Evolutionary conservation across 257 asterid species (phyloP).

Genomic region (Vinca minor): DNA sequence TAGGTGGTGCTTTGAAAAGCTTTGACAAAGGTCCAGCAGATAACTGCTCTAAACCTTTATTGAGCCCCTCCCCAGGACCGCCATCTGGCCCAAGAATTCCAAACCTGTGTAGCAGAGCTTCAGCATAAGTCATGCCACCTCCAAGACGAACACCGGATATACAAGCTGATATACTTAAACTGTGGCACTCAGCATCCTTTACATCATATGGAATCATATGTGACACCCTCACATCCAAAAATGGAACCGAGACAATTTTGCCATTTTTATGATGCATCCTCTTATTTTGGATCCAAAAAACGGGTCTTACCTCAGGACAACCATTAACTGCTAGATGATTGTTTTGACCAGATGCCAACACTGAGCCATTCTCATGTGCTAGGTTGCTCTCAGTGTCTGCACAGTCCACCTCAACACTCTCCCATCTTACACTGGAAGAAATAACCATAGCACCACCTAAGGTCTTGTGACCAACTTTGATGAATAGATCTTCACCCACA

Average conservation of each 20-base stretch:
- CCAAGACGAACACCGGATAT: slow-evolving; percentile 89
- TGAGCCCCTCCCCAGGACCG: slow-evolving; percentile 94
- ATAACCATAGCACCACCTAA: slow-evolving; percentile 92
- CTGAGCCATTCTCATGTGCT: slow-evolving; percentile 30
- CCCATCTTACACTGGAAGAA: slow-evolving; percentile 76
- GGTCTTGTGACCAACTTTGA: slow-evolving; percentile 76
- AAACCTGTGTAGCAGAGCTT: slow-evolving; percentile 83
- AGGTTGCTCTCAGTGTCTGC: slow-evolving; percentile 45
- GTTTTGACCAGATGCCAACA: slow-evolving; percentile 21
- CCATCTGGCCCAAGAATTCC: slow-evolving; percentile 97
- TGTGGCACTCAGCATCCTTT: slow-evolving; percentile 75
- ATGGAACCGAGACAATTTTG: slow-evolving; percentile 35
- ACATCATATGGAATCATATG: slow-evolving; percentile 83
- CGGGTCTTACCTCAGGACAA: slow-evolving; percentile 52
- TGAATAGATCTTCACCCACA: slow-evolving; percentile 54
- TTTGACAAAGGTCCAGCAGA: slow-evolving; percentile 80
- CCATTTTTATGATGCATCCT: slow-evolving; percentile 31
- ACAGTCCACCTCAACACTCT: slow-evolving; percentile 73
- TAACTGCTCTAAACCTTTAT: slow-evolving; percentile 72
- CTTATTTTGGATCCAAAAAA: slow-evolving; percentile 84
- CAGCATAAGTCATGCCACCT: slow-evolving; percentile 93
- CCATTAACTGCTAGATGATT: slow-evolving; percentile 31
- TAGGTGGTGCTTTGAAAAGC: slow-evolving; percentile 68
- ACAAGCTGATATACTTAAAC: slow-evolving; percentile 71
- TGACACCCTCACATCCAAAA: slow-evolving; percentile 54